Percentiles rank a stretch among this genome's conserved stretches.
phyloP scores from a whole-genome alignment of 345 rosid genomes.

The Arabis hirsuta region DNA sequence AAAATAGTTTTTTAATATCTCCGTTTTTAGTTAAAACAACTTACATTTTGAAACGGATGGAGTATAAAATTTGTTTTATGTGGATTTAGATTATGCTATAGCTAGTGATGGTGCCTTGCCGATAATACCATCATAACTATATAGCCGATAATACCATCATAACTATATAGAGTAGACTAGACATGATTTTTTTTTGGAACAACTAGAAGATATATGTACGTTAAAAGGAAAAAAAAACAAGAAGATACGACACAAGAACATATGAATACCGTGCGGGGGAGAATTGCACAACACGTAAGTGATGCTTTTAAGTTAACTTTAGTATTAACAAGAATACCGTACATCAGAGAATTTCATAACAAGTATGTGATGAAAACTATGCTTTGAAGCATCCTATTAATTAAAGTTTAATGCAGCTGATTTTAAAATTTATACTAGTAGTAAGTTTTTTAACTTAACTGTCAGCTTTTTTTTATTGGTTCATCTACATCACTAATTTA shows the following conservation, averaged over 20 bases:
- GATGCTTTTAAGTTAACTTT: conserved; percentile 38
- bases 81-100: too few relatives aligned
- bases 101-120: too few relatives aligned
- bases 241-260: conserved; percentile 36
- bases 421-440: background rate
- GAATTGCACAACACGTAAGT: conserved; percentile 36
- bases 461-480: background rate
- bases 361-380: conserved; percentile 34
- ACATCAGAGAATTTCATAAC: conserved; percentile 22
- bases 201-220: too few relatives aligned
- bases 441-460: background rate
- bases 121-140: too few relatives aligned
- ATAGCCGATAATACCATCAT: too few relatives aligned
- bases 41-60: too few relatives aligned
- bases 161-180: too few relatives aligned
- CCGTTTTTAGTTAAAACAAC: too few relatives aligned
- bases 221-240: background rate
- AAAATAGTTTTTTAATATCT: too few relatives aligned
- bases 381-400: conserved; percentile 38
- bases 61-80: too few relatives aligned
- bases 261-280: conserved; percentile 35
- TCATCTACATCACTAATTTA: background rate
- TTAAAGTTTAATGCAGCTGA: conserved; percentile 7
- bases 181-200: too few relatives aligned
- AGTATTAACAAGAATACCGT: conserved; percentile 26